Base-by-base conservation (phyloP, 2,329 filamentous ascomycete species). In the Samsoniella hepiali region DNA sequence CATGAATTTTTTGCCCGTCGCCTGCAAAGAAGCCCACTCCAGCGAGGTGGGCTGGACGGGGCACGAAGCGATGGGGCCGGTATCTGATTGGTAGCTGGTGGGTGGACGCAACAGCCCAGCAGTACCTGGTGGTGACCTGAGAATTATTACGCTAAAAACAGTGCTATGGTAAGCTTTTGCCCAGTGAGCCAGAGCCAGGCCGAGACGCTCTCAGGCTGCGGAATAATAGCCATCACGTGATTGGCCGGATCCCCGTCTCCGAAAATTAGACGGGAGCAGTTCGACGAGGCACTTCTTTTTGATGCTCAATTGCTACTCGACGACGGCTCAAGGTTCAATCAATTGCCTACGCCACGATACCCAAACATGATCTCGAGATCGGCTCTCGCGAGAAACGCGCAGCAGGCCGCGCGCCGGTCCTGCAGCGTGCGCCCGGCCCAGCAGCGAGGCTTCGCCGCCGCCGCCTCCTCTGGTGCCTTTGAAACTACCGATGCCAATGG, bases 401-500 rank as follows among this genome's bases (percentile, higher is more conserved):
- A 84, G 79, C 80, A 85, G 76, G 82, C 82, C 72, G 77, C 81
- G 72, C 82, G 84, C 70, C 78, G 81, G 76, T 81, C 81, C 72
- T 76, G 84, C 81, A 83, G 84, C 77, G 84, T 84, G 73, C 78
- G 79, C 75, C 74, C 79, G 68, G 74, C 77, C 65, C 80, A 80
- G 73, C 78, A 74, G 71, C 81, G 84, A 70, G 78, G 78, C 69
- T 85, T 82, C 71, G 84, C 91, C 71, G 80, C 90, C 82, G 78
- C 81, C 68, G 75, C 82, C 66, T 77, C 82, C 65, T 77, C 91
- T 71, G 91, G 93, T 80, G 88, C 90, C 77, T 99, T 96, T 82
- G 89, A 97, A 81, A 87, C 90, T 67, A 85, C 90, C 75, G 91
- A 96, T 79, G 86, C 91, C 77, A 86, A 88, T 76, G 94, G 94